Evolutionary conservation across 129 eudicot species (phyloP), one percentile per base, ranked within the genome.

Genomic region (Erigeron canadensis): DNA sequence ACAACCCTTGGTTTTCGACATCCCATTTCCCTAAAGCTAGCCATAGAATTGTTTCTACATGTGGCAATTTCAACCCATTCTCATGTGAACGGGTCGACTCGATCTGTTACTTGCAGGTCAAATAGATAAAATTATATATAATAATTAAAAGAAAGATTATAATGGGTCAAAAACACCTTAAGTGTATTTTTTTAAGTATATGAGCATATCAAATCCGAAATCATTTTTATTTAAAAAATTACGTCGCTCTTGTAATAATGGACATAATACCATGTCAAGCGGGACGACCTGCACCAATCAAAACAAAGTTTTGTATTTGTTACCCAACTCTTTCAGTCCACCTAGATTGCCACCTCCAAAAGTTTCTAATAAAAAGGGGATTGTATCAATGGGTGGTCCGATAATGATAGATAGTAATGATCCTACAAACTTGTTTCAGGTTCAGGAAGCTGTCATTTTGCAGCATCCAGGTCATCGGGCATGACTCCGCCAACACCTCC

Each of bases 401-500:
- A 37, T 62, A 41, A 67, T 15, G n/a, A 61, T 64, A 57, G 22
- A 58, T 22, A 39, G 19, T 55, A 65, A 72, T 6, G 42, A 65
- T 43, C 4, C 13, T 51, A 6, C 10, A 21, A 60, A 62, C 48
- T 13, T 67, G 53, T 69, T 80, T 64, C 77, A 89, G 96, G 96
- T 75, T 75, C 87, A 10, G 93, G 96, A 77, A 81, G 81, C 70
- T 94, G 98, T 62, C 78, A 67, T 5, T 94, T 21, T 77, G 51
- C 96, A 37, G 74, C 95, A 8, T 15, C 87, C 9, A 79, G 54
- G 61, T 68, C 85, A 71, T 40, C 85, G 19, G 72, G 77, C 67
- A 71, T 78, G 81, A 71, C 77, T 44, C 81, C 81, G 16, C 81
- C 81, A 13, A 43, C 81, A 1, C 77, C 81, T 1, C 72, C 81